Evolutionary conservation across 2,329 filamentous ascomycete genomes (phyloP), one percentile per base, ranked within the genome.

Genomic region (Phaeoacremonium minimum): DNA sequence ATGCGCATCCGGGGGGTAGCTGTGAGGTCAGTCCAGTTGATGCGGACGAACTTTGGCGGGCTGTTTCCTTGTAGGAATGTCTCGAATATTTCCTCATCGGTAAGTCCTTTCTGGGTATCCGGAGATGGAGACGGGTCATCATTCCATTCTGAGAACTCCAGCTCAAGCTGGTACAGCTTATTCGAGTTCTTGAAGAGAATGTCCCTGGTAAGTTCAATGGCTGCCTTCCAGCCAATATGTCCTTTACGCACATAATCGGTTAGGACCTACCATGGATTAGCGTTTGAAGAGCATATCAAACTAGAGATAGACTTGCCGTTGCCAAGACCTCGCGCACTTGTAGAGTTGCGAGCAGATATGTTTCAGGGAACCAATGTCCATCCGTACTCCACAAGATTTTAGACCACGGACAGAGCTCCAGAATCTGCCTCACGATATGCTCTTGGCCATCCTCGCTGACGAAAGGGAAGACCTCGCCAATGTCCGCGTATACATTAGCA

Each of bases 371-470:
- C 58, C 76, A 85, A 53, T 90, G 85, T 0, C 85, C 87, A 51
- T 90, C 85, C 0, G 85, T 89, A 43, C 84, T 88, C 77, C 85
- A 91, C 1, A 91, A 36, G 1, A 93, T 69, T 61, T 91, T 91
- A 35, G 77, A 80, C 37, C 76, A 78, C 0, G 87, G 87, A 15
- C 80, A 83, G 4, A 91, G 57, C 55, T 94, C 87, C 7, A 94
- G 60, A 2, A 85, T 77, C 52, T 93, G 77, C 30, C 80, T 76
- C 11, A 94, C 46, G 2, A 88, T 74, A 0, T 68, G 66, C 47
- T 85, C 80, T 55, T 94, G 86, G 0, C 86, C 88, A 40, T 87
- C 79, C 33, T 83, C 75, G 44, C 83, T 90, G 26, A 93, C 59
- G 59, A 81, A 82, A 0, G 87, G 87, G 42, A 93, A 94, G 0